phyloP scores from a whole-genome alignment of 225 moss, liverwort and hornwort species.

The Pseudisothecium myosuroides region DNA sequence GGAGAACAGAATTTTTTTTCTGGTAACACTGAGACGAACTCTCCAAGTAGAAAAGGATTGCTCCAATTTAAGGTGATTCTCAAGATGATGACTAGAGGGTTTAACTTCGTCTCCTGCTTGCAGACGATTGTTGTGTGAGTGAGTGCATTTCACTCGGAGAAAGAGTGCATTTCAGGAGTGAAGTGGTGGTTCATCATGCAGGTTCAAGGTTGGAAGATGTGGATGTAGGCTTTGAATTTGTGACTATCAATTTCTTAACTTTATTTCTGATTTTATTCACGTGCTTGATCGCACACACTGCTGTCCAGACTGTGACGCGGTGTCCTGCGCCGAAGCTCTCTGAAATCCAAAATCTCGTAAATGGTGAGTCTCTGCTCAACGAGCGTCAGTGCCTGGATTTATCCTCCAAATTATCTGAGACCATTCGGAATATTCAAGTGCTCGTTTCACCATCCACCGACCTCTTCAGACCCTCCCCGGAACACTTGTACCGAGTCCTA shows the following conservation, averaged over 20 bases:
- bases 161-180: not conserved
- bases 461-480: not conserved
- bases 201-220: not conserved
- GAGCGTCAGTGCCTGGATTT: not conserved
- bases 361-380: not conserved
- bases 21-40: not conserved
- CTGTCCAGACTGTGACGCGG: not conserved
- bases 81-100: not conserved
- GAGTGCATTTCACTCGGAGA: not conserved
- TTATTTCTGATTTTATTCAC: not conserved
- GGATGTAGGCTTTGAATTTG: not conserved
- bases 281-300: not conserved
- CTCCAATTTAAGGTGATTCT: not conserved
- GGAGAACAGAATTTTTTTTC: not conserved
- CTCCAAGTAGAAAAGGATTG: not conserved
- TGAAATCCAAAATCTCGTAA: not conserved
- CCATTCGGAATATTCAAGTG: not conserved
- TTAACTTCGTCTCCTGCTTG: not conserved
- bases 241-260: not conserved
- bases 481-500: not conserved
- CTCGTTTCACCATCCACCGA: not conserved
- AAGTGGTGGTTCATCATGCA: not conserved
- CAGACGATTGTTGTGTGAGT: not conserved
- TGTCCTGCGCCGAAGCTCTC: not conserved
- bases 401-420: not conserved